Base-by-base conservation (phyloP, 352 stramenopile species). In the Phytophthora multivora region DNA sequence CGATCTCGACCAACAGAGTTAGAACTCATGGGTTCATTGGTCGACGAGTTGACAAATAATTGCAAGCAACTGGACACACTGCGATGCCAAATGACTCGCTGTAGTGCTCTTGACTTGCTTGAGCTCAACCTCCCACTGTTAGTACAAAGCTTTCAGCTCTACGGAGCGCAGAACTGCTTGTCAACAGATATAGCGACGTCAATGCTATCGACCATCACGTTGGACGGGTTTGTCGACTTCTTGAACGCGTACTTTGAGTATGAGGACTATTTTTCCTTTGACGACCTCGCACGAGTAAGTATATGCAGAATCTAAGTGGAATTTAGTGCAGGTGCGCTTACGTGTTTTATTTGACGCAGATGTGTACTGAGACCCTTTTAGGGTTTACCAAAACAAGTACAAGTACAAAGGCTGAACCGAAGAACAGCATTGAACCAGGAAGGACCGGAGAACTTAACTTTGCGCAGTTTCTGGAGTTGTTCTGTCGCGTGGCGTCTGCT, bases 191-290 rank as follows among this genome's bases (percentile, higher is more conserved):
- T 43, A 9, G 47, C 42, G 10, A n/a, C 15, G 11, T 48, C 39
- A 50, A 58, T 54, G 28, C 26, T 19, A 35, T 60, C 63, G 7
- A 63, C 51, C 42, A 90, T 91, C 21, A 83, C 80, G 19, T 49
- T 90, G 11, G 79, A 90, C 12, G 82, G 80, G 0, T 90, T 93
- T 55, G 65, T 90, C 39, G 80, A 93, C 49, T 93, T 93, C 36
- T 69, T 91, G 23, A 89, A 85, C 40, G 84, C 77, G 8, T 90
- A 93, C 51, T 86, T 93, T 47, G 79, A 90, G 63, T 90, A 89
- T 64, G 81, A 89, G 30, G 81, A 85, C 40, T 91, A 65, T 41
- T 75, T 89, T n/a, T 88, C 80, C 10, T 84, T 73, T 45, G 49
- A 75, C 15, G 57, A 84, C 3, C 57, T 87, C 33, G 30, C 70